phyloP scores from a whole-genome alignment of 108 stramenopile genomes.

The Discostella stelligeroides region DNA sequence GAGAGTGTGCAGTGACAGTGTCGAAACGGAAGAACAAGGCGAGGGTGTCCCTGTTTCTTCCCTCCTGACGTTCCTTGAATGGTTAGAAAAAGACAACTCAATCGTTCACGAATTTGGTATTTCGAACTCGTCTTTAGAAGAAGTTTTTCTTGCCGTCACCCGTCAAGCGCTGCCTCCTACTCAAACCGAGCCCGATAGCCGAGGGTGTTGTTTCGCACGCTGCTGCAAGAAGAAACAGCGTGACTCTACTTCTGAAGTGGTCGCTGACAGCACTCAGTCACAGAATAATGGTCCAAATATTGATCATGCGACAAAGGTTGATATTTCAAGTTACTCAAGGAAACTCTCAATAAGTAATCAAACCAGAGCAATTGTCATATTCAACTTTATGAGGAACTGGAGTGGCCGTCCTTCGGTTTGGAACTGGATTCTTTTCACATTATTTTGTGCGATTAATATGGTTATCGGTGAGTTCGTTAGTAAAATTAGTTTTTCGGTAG shows the following conservation, averaged over 20 bases:
- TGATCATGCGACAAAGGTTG: slow-evolving; percentile 5
- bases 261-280: too few relatives aligned
- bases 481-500: too few relatives aligned
- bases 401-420: slow-evolving; percentile 39
- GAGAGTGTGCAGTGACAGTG: slow-evolving; percentile 32
- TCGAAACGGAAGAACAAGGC: slow-evolving; percentile 20
- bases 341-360: slow-evolving; percentile 41
- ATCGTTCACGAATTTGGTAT: slow-evolving; percentile 56
- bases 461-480: slow-evolving; percentile 18
- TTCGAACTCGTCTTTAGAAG: slow-evolving; percentile 64
- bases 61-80: slow-evolving; percentile 46
- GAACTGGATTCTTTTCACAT: slow-evolving; percentile 34
- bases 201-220: slow-evolving; percentile 23
- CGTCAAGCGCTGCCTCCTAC: slow-evolving; percentile 12
- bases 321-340: slow-evolving; percentile 24
- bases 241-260: slow-evolving; percentile 2
- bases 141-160: slow-evolving; percentile 64
- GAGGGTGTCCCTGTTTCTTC: slow-evolving; percentile 47
- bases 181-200: slow-evolving; percentile 1
- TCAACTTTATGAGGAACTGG: slow-evolving; percentile 40
- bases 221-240: slow-evolving; percentile 16
- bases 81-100: slow-evolving; percentile 49
- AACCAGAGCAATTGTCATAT: slow-evolving; percentile 26
- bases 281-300: background rate
- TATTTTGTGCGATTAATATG: slow-evolving; percentile 29